phyloP scores from a whole-genome alignment of 495 filamentous ascomycete genomes.

The Penicillium malachiteum region DNA sequence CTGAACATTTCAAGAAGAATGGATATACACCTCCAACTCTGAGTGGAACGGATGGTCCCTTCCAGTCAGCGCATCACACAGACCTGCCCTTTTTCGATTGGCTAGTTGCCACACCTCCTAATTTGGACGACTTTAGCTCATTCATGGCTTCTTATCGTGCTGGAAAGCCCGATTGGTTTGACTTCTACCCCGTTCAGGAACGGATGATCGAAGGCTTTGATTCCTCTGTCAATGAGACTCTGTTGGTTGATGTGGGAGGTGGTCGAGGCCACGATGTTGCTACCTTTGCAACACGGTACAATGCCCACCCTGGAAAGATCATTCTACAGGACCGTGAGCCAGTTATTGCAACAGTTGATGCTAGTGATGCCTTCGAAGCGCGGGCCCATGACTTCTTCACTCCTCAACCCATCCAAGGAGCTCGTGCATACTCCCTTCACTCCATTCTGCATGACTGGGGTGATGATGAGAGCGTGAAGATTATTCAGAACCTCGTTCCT shows the following conservation, averaged over 20 bases:
- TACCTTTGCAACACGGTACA: conserved; percentile 33
- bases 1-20: conserved; percentile 26
- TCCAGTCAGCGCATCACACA: conserved; percentile 30
- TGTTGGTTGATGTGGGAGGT: conserved; percentile 59
- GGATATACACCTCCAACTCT: conserved; percentile 25
- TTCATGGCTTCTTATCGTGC: conserved; percentile 44
- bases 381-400: conserved; percentile 52
- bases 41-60: conserved; percentile 26
- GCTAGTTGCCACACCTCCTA: conserved; percentile 19
- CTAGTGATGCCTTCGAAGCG: conserved; percentile 11
- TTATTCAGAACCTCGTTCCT: conserved; percentile 44
- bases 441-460: conserved; percentile 53
- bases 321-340: conserved; percentile 49
- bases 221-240: conserved; percentile 19
- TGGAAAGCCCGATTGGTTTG: conserved; percentile 47
- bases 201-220: conserved; percentile 26
- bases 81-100: conserved; percentile 27
- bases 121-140: conserved; percentile 24
- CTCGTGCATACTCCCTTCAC: conserved; percentile 36
- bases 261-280: conserved; percentile 48
- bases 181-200: conserved; percentile 20
- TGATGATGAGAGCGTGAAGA: conserved; percentile 43
- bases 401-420: conserved; percentile 45
- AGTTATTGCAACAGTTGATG: conserved; percentile 37
- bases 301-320: conserved; percentile 35